Evolutionary conservation across 1,139 yeast genomes (phyloP), one percentile per base, ranked within the genome.

Genomic region (Williopsis jadinii): DNA sequence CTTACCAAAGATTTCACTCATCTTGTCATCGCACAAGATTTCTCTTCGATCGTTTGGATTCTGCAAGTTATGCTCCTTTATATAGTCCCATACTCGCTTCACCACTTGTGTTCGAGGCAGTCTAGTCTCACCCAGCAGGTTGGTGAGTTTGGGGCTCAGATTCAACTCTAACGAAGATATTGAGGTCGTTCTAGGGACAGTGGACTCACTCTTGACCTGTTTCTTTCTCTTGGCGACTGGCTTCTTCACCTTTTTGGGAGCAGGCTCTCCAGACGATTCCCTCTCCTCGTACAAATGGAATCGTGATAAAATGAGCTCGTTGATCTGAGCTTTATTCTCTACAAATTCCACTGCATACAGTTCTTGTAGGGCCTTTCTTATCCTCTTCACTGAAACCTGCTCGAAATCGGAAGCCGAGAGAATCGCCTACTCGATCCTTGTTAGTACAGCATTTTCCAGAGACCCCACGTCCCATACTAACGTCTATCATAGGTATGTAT

Each of bases 391-490:
- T 2, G 90, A 78, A 15, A 85, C 77, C 50, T 76, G 71, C 47
- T 81, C 83, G 32, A 84, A 69, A 51, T 85, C 82, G 1, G 92
- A 79, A n/a, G 78, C 90, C 45, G 80, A 68, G 32, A 85, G 63
- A 14, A 85, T 82, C 1, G 94, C 88, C 83, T 78, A 37, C 11
- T 5, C 13, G n/a, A 13, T 8, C 6, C 4, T 37, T 40, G 32
- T 40, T 27, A 35, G 37, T 35, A 13, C 8, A 12, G 8, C 27
- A 3, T 19, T 11, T 8, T 3, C 27, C 11, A 19, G 26, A 11
- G 27, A 19, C 37, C 15, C 13, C 10, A 13, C 8, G 5, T 5
- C 9, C 11, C 11, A 10, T 30, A 68, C 84, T 50, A 65, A 78
- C 87, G 55, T 84, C 92, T 37, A 84, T 80, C 48, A 84, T 80